Conservation (phyloP, 163 green algal species). For the Picocystis sp. region DNA sequence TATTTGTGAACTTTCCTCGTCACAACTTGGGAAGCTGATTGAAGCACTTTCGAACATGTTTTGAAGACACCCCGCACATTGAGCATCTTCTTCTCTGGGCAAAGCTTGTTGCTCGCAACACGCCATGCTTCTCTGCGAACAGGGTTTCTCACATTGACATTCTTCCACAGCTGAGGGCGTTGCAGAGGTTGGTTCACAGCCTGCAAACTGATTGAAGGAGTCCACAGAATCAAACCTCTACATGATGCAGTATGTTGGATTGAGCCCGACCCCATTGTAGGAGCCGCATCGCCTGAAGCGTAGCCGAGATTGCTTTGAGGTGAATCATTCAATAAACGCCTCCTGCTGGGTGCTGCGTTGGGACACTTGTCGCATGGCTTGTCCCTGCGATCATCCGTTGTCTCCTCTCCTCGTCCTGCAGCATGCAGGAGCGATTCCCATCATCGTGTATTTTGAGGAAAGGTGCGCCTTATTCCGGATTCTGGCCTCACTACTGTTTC, state of each 20-base stretch:
- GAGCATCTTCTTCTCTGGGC: conserved; percentile 62
- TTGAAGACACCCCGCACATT: conserved; percentile 42
- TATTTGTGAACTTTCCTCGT: conserved; percentile 5
- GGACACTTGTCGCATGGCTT: too few relatives aligned
- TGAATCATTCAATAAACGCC: too few relatives aligned
- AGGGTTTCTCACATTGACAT: conserved; percentile 2
- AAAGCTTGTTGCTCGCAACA: conserved; percentile 22
- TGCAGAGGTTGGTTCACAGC: conserved; percentile 39
- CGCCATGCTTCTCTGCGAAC: conserved; percentile 3
- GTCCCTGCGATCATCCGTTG: too few relatives aligned
- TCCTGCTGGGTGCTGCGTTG: too few relatives aligned
- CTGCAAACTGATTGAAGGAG: conserved; percentile 44
- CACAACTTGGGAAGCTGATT: conserved; percentile 24
- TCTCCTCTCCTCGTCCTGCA: too few relatives aligned
- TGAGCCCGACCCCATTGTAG: neutral
- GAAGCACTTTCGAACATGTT: conserved; percentile 26
- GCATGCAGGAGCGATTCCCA: too few relatives aligned
- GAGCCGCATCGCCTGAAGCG: too few relatives aligned
- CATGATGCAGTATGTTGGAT: conserved; percentile 47
- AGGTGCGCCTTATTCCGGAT: too few relatives aligned
- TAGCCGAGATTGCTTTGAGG: too few relatives aligned
- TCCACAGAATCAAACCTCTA: conserved; percentile 59
- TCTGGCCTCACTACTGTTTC: too few relatives aligned
- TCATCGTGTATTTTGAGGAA: too few relatives aligned
- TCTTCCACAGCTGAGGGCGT: conserved; percentile 33